These are phyloP conservation scores for Elymus sibiricus DNA, from an alignment of 176 grass and related monocot species.

Conservation along the genomic window DNA sequence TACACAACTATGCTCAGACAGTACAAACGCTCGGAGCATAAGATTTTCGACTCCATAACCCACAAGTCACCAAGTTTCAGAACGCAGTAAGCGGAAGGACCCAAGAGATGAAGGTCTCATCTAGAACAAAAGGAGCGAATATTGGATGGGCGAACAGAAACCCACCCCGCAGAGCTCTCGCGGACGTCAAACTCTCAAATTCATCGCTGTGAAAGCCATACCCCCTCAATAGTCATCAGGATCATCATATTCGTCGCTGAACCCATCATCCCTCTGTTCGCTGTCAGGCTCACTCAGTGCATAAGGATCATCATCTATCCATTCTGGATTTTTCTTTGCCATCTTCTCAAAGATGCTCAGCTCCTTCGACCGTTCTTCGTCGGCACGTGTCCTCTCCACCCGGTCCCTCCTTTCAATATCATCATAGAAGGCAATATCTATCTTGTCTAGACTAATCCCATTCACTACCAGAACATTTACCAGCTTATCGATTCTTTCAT, in stretches of 20 bases:
- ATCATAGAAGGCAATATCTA: background rate
- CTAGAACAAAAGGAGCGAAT: background rate
- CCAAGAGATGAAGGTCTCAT: background rate
- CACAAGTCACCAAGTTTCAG: background rate
- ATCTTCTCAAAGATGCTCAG: constrained; percentile 6
- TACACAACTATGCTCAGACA: background rate
- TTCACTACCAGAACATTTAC: background rate
- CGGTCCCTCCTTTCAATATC: background rate
- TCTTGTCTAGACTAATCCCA: background rate
- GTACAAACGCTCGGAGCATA: background rate
- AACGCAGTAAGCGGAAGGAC: background rate
- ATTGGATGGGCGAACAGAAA: background rate
- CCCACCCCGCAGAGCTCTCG: background rate
- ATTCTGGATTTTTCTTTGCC: constrained; percentile 4
- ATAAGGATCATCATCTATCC: background rate
- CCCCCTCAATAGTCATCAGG: background rate
- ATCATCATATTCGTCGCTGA: background rate
- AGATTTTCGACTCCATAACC: background rate
- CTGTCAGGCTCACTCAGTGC: background rate
- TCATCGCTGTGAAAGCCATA: background rate
- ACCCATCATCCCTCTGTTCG: background rate
- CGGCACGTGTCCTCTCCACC: background rate
- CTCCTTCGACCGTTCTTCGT: background rate
- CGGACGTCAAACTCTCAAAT: background rate
- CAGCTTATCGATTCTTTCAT: background rate